Conservation (phyloP, 2,329 filamentous ascomycete genomes). For the Fusarium sp. region DNA sequence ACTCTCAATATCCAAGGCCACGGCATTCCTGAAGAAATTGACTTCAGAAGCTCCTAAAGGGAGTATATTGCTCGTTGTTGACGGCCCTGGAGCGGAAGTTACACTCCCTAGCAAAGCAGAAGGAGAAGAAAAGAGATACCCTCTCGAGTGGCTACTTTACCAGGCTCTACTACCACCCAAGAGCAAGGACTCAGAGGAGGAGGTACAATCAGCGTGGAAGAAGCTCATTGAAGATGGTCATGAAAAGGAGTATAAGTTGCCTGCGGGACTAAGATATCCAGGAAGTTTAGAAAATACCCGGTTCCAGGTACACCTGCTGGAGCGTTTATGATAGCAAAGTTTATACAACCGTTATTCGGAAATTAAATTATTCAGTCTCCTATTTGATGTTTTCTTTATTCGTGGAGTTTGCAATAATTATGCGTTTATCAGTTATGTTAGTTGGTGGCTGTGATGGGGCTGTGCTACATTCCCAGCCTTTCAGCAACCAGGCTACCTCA, state of each 20-base stretch:
- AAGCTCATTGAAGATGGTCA: background rate
- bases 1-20: slow-evolving; percentile 2
- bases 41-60: background rate
- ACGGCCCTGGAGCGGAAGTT: background rate
- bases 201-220: background rate
- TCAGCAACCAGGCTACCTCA: too few species aligned
- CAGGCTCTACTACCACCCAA: background rate
- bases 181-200: background rate
- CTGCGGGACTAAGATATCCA: background rate
- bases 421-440: too few species aligned
- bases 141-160: slow-evolving; percentile 13
- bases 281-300: slow-evolving; percentile 16
- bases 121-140: slow-evolving; percentile 15
- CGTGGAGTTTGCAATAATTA: too few species aligned
- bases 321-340: background rate
- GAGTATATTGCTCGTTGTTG: slow-evolving; percentile 4
- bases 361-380: too few species aligned
- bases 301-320: slow-evolving; percentile 1
- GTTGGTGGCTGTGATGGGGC: too few species aligned
- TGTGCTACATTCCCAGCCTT: too few species aligned
- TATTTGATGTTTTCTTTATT: too few species aligned
- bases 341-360: too few species aligned
- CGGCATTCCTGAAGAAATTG: slow-evolving; percentile 1
- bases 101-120: too few species aligned
- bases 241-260: slow-evolving; percentile 19